Conservation (phyloP, 208 protist genomes). For the Borovskyia barvae region DNA sequence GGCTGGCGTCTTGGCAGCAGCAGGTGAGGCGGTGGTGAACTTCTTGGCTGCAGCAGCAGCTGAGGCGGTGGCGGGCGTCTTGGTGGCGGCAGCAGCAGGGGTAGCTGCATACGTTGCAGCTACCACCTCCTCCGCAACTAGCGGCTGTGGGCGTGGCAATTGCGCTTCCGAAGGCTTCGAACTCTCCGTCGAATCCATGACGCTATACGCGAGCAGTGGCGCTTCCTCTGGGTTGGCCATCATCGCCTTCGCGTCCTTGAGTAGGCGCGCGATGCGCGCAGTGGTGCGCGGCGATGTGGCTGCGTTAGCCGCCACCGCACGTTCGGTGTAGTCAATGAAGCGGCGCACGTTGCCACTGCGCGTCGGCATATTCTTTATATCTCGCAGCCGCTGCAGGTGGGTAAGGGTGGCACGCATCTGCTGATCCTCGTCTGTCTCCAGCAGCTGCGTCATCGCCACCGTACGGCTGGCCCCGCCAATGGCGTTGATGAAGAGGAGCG, state of each 20-base stretch:
- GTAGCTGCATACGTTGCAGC: neutral
- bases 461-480: constrained; percentile 59
- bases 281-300: constrained; percentile 28
- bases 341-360: constrained; percentile 81
- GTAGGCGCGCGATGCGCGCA: constrained; percentile 59
- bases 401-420: constrained; percentile 16
- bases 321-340: constrained; percentile 73
- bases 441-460: constrained; percentile 37
- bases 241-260: constrained; percentile 72
- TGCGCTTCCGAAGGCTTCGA: neutral
- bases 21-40: too few species aligned
- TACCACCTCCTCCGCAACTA: neutral
- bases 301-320: constrained; percentile 30
- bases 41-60: too few species aligned
- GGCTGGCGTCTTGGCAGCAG: too few species aligned
- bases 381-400: constrained; percentile 25
- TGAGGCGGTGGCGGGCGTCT: neutral
- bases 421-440: constrained; percentile 14
- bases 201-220: constrained; percentile 15
- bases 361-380: constrained; percentile 59
- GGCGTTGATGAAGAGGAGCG: constrained; percentile 46
- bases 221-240: constrained; percentile 41
- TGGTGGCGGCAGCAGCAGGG: neutral
- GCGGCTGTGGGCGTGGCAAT: neutral
- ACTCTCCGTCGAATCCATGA: neutral